phyloP scores from a whole-genome alignment of 176 grass and related monocot species.

The Otatea glauca region DNA sequence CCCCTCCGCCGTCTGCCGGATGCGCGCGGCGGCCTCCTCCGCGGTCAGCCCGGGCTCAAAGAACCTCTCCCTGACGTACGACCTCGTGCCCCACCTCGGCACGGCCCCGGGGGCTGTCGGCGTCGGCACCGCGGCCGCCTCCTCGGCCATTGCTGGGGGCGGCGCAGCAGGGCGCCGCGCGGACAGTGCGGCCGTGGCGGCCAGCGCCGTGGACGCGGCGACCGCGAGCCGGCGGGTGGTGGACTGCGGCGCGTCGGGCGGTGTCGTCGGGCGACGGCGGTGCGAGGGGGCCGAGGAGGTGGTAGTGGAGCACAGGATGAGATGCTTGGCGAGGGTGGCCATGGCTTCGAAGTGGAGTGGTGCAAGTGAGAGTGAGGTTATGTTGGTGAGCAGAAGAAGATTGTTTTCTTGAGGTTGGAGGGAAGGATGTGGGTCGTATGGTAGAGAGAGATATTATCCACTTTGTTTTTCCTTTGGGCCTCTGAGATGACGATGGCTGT shows the following conservation, averaged over 20 bases:
- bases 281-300: slow-evolving; percentile 19
- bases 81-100: slow-evolving; percentile 79
- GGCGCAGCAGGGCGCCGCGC: slow-evolving; percentile 43
- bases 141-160: slow-evolving; percentile 47
- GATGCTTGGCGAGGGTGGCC: slow-evolving; percentile 80
- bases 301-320: slow-evolving; percentile 65
- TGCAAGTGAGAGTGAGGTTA: background rate
- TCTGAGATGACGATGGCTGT: background rate
- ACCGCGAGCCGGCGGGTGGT: slow-evolving; percentile 47
- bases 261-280: background rate
- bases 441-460: slow-evolving; percentile 44
- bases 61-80: slow-evolving; percentile 77
- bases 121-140: slow-evolving; percentile 38
- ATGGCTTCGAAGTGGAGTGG: slow-evolving; percentile 40
- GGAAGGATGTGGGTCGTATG: slow-evolving; percentile 2
- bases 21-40: slow-evolving; percentile 80
- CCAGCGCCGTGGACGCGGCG: slow-evolving; percentile 49
- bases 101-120: slow-evolving; percentile 39
- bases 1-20: slow-evolving; percentile 86
- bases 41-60: slow-evolving; percentile 68
- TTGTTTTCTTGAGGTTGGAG: slow-evolving; percentile 49
- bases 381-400: slow-evolving; percentile 31
- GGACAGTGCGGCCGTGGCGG: slow-evolving; percentile 44
- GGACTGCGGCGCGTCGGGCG: background rate
- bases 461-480: slow-evolving; percentile 18